Evolutionary conservation across 1,139 yeast species (phyloP).

Genomic region (Yamadazyma atmosphaerica): DNA sequence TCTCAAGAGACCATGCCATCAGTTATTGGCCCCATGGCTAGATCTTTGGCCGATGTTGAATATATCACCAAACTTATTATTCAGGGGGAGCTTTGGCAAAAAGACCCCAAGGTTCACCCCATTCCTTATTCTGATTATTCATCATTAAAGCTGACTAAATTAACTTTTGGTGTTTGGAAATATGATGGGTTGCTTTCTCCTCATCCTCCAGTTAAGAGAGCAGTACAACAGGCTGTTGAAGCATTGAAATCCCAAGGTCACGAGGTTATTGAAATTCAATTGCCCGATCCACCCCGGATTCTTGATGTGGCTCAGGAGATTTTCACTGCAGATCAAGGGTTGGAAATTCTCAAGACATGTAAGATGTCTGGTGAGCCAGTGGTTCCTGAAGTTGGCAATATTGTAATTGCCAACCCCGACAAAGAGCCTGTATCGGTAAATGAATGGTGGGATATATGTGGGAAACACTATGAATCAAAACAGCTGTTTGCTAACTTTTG

Average conservation of each 20-base stretch:
- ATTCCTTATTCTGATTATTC: constrained; percentile 15
- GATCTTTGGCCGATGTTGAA: constrained; percentile 23
- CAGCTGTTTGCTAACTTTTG: constrained; percentile 30
- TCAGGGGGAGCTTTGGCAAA: constrained; percentile 18
- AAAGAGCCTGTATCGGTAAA: constrained; percentile 18
- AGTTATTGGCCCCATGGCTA: constrained; percentile 24
- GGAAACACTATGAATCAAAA: constrained; percentile 26
- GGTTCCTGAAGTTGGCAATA: constrained; percentile 9
- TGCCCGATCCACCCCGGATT: constrained; percentile 11
- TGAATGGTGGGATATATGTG: constrained; percentile 33
- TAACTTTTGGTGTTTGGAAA: constrained; percentile 17
- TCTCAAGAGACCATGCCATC: constrained; percentile 24
- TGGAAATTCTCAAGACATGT: constrained; percentile 15
- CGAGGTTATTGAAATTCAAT: constrained; percentile 16
- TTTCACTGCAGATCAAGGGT: constrained; percentile 18
- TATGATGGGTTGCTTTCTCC: constrained; percentile 14
- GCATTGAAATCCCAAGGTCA: constrained; percentile 17
- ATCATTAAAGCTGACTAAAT: constrained; percentile 3
- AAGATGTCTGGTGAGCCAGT: constrained; percentile 19
- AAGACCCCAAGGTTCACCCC: constrained; percentile 16
- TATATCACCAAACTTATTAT: constrained; percentile 21
- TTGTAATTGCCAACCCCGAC: neutral
- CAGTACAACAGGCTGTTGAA: constrained; percentile 11
- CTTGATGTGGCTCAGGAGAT: constrained; percentile 10
- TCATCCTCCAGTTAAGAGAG: constrained; percentile 21